Evolutionary conservation across 2,329 filamentous ascomycete genomes (phyloP).

Genomic region (Colletotrichum kahawae): DNA sequence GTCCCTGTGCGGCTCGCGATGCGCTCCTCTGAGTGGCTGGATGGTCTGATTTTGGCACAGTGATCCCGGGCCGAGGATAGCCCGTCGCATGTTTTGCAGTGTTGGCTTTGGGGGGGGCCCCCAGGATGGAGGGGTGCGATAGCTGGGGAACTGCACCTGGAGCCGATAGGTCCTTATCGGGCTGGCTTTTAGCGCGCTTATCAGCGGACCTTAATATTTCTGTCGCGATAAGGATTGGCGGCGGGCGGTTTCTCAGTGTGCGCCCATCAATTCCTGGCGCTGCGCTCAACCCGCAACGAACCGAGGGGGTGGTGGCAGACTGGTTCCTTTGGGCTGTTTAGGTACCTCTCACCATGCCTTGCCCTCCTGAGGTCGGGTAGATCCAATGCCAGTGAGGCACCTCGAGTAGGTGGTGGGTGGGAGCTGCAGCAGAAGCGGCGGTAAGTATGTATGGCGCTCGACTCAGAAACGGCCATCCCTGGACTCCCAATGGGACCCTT

Average conservation of each 20-base stretch:
- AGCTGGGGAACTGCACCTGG: constrained; percentile 2
- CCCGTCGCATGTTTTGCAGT: neutral
- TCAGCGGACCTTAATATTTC: constrained; percentile 1
- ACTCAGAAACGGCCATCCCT: neutral
- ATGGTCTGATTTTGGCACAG: neutral
- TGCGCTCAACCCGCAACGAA: neutral
- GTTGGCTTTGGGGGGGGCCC: neutral
- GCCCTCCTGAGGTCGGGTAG: neutral
- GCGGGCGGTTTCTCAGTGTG: neutral
- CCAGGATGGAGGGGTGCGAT: neutral
- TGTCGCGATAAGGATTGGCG: neutral
- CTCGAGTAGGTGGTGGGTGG: neutral
- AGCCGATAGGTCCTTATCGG: neutral
- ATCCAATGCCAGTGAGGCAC: neutral
- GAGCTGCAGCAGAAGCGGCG: neutral
- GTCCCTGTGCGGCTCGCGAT: neutral
- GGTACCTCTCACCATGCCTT: neutral
- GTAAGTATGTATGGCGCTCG: neutral
- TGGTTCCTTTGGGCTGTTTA: neutral
- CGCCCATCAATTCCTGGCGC: neutral
- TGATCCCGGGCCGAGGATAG: neutral
- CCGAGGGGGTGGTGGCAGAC: neutral
- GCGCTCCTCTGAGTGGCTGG: neutral
- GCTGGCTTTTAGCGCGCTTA: constrained; percentile 1
- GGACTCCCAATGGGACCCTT: neutral